A percentile compares a stretch with the other conserved stretches of the same genome.
phyloP scores from a whole-genome alignment of 2,329 filamentous ascomycete species.

The Fusarium staphyleae region DNA sequence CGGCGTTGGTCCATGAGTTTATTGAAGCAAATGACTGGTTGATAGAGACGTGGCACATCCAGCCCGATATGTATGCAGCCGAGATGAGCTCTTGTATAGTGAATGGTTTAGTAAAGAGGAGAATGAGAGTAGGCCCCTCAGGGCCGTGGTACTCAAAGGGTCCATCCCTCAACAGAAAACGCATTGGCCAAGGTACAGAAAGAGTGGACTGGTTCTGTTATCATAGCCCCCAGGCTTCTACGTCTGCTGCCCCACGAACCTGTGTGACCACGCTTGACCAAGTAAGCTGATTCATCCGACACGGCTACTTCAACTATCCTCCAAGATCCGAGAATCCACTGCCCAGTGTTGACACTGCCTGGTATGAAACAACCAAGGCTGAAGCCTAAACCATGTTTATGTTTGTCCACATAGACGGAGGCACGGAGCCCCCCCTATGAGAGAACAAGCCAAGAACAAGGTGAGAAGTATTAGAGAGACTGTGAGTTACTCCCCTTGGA shows the following conservation, averaged over 20 bases:
- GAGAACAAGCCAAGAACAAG: background rate
- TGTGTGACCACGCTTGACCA: constrained; percentile 5
- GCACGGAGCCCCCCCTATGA: background rate
- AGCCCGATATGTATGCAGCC: constrained; percentile 14
- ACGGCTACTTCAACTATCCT: background rate
- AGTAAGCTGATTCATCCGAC: constrained; percentile 3
- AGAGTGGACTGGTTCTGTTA: too few species aligned
- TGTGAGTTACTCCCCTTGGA: background rate
- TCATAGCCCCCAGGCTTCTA: too few species aligned
- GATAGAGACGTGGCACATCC: constrained; percentile 12
- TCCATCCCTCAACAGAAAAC: too few species aligned
- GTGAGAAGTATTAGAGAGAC: background rate
- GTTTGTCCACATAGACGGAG: background rate
- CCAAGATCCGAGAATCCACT: too few species aligned
- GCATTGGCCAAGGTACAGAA: too few species aligned
- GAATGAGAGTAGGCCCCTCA: too few species aligned
- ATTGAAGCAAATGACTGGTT: constrained; percentile 15
- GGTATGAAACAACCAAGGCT: background rate
- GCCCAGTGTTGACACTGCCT: too few species aligned
- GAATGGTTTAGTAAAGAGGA: background rate
- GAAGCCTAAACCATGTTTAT: too few species aligned
- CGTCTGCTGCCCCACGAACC: background rate
- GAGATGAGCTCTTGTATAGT: constrained; percentile 10
- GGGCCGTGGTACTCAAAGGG: too few species aligned
- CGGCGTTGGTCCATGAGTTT: constrained; percentile 13